phyloP scores from a whole-genome alignment of 176 grass and related monocot genomes.

The Bothriochloa decipiens region DNA sequence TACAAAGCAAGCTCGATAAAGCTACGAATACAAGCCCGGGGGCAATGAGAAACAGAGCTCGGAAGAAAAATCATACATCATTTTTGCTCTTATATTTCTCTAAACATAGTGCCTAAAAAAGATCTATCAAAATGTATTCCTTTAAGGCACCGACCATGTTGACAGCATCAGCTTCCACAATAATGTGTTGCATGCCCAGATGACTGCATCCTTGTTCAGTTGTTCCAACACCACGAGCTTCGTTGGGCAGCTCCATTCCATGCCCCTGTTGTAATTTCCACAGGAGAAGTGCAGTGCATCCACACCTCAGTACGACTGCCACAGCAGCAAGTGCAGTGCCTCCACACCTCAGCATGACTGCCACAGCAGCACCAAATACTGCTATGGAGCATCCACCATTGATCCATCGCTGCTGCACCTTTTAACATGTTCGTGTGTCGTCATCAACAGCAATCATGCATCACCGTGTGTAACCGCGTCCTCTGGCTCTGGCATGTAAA shows the following conservation, averaged over 20 bases:
- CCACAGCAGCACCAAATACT: neutral
- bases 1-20: too few relatives aligned
- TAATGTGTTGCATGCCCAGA: too few relatives aligned
- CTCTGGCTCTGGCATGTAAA: conserved; percentile 96
- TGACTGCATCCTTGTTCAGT: neutral
- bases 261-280: conserved; percentile 23
- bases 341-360: neutral
- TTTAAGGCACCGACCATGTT: too few relatives aligned
- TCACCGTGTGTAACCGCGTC: conserved; percentile 95
- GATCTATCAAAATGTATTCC: too few relatives aligned
- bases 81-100: too few relatives aligned
- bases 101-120: too few relatives aligned
- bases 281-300: neutral
- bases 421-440: conserved; percentile 49
- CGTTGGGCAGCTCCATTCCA: conserved; percentile 21
- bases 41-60: too few relatives aligned
- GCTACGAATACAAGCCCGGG: too few relatives aligned
- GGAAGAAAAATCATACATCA: too few relatives aligned
- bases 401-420: neutral
- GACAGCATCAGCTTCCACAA: too few relatives aligned
- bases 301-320: neutral
- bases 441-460: conserved; percentile 79
- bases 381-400: neutral
- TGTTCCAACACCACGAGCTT: neutral
- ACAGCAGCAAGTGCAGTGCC: neutral